These are phyloP conservation scores for Rosellinia necatrix DNA, from an alignment of 2,329 filamentous ascomycete genomes.

Conservation along the genomic window DNA sequence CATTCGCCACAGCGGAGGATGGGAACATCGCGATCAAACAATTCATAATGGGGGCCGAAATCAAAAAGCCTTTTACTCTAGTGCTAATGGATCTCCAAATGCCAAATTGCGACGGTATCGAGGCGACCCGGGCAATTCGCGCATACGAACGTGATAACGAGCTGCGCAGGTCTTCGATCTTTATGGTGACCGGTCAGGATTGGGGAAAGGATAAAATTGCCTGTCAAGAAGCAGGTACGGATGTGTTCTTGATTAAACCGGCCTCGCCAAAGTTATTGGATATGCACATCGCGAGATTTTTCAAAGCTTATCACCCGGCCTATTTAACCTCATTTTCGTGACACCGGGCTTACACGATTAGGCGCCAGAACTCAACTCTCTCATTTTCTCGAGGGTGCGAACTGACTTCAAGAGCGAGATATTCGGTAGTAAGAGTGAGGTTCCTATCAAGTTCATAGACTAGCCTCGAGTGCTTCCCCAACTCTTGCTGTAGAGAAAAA, in stretches of 20 bases:
- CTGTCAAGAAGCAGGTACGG: conserved; percentile 1
- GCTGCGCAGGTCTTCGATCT: conserved; percentile 3
- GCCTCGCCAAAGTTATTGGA: conserved; percentile 4
- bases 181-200: conserved; percentile 21
- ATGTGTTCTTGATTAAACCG: conserved; percentile 17
- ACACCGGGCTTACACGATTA: too few species aligned
- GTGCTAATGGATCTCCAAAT: conserved; percentile 21
- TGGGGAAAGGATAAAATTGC: conserved; percentile 14
- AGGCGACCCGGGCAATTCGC: conserved; percentile 9
- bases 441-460: too few species aligned
- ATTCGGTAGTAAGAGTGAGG: too few species aligned
- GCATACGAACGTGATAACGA: conserved; percentile 2
- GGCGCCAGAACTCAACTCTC: too few species aligned
- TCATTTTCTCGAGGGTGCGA: too few species aligned
- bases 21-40: conserved; percentile 10
- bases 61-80: conserved; percentile 10
- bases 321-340: too few species aligned
- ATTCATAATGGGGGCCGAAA: conserved; percentile 1
- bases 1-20: conserved; percentile 7
- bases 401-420: too few species aligned
- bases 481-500: too few species aligned
- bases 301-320: neutral
- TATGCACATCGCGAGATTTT: neutral
- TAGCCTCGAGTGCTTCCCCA: too few species aligned
- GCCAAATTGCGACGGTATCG: conserved; percentile 18